Conservation (phyloP, 495 filamentous ascomycete species). For the Penicillium dipodomyicola region DNA sequence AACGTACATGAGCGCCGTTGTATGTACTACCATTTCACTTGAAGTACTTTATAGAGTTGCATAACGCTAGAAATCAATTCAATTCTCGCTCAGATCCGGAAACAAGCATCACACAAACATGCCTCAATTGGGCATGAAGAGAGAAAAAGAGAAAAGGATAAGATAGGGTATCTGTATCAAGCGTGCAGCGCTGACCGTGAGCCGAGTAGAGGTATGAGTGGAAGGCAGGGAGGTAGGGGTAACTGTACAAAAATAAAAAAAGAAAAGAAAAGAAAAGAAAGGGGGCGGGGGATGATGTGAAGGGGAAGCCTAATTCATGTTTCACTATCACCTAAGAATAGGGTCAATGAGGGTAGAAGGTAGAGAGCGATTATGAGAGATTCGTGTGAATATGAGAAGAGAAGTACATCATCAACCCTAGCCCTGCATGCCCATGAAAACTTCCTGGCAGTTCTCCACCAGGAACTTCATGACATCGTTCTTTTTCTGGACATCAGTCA, state of each 20-base stretch:
- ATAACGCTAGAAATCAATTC: conserved; percentile 22
- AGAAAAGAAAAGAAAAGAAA: too few species aligned
- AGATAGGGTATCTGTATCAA: conserved; percentile 31
- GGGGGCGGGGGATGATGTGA: neutral
- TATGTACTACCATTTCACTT: neutral
- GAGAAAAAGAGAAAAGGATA: conserved; percentile 3
- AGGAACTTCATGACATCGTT: conserved; percentile 86
- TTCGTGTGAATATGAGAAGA: conserved; percentile 1
- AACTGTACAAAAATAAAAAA: conserved; percentile 26
- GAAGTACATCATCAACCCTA: conserved; percentile 2
- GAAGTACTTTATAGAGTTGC: conserved; percentile 14
- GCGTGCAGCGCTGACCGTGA: conserved; percentile 29
- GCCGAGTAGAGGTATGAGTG: conserved; percentile 13
- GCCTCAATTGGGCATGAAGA: neutral
- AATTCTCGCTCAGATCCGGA: conserved; percentile 21
- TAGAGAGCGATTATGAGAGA: neutral
- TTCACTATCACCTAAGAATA: conserved; percentile 29
- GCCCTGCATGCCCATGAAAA: conserved; percentile 59
- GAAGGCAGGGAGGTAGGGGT: conserved; percentile 15
- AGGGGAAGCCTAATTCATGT: neutral
- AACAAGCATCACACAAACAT: conserved; percentile 9
- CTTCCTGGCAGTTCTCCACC: conserved; percentile 77
- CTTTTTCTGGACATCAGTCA: conserved; percentile 93
- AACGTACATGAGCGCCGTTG: neutral
- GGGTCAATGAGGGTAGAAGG: conserved; percentile 40